phyloP scores from a whole-genome alignment of 805 yeast species.

The Isabelozyma pseudorhagii region DNA sequence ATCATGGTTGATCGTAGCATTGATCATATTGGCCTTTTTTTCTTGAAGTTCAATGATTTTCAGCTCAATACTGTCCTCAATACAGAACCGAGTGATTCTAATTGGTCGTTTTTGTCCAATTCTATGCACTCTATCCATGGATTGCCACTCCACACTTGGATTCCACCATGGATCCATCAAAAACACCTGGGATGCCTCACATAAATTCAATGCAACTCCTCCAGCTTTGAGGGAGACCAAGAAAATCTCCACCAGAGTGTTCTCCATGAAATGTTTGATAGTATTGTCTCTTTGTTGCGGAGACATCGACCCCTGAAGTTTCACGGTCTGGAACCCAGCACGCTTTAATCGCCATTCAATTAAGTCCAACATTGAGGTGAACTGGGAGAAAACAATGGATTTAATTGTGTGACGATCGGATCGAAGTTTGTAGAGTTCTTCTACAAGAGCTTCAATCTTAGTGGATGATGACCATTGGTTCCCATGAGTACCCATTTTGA shows the following conservation, averaged over 20 bases:
- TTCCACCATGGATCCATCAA: constrained; percentile 99
- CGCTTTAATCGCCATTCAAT: constrained; percentile 94
- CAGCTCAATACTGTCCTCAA: constrained; percentile 95
- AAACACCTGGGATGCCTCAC: constrained; percentile 97
- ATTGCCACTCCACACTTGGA: constrained; percentile 97
- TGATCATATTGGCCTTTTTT: constrained; percentile 96
- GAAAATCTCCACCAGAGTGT: constrained; percentile 88
- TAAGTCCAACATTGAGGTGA: constrained; percentile 92
- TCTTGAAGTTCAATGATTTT: constrained; percentile 95
- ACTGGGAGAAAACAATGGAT: constrained; percentile 95
- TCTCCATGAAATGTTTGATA: constrained; percentile 88
- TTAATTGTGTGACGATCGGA: constrained; percentile 87
- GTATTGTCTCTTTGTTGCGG: constrained; percentile 93
- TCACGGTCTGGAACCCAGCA: constrained; percentile 94
- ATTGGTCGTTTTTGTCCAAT: constrained; percentile 96
- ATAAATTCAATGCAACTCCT: constrained; percentile 94
- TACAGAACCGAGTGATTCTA: constrained; percentile 84
- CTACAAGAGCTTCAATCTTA: constrained; percentile 93
- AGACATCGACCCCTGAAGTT: constrained; percentile 94
- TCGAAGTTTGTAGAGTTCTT: constrained; percentile 82
- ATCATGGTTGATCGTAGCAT: constrained; percentile 92
- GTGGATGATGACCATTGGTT: constrained; percentile 94
- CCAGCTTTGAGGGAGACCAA: constrained; percentile 96
- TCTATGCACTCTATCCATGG: constrained; percentile 97
- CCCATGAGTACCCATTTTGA: constrained; percentile 64